Percentiles rank a stretch among this genome's conserved stretches.
These are phyloP conservation scores for Kluyveromyces sp. DNA, from an alignment of 1,139 yeast species.

Conservation along the genomic window DNA sequence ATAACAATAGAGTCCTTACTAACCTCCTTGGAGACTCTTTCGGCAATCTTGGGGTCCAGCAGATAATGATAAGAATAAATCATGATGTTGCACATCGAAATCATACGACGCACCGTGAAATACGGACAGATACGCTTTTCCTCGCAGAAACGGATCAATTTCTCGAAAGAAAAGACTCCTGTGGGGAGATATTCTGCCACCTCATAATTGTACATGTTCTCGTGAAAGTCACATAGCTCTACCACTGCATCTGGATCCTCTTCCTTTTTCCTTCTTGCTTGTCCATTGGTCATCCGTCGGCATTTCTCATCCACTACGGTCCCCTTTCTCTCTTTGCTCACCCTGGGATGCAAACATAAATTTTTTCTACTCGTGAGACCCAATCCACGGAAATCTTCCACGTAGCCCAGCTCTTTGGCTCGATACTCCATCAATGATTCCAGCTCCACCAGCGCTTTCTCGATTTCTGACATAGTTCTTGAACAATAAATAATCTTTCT, in stretches of 20 bases:
- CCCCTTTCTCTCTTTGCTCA: conserved; percentile 87
- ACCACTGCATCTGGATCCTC: conserved; percentile 52
- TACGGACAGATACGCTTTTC: conserved; percentile 84
- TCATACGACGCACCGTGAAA: conserved; percentile 96
- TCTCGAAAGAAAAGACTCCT: conserved; percentile 93
- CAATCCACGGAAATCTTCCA: conserved; percentile 83
- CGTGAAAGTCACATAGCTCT: conserved; percentile 78
- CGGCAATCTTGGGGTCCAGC: conserved; percentile 94
- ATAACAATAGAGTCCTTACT: conserved; percentile 91
- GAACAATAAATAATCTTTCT: conserved; percentile 93
- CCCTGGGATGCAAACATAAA: conserved; percentile 82
- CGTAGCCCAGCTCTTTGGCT: conserved; percentile 70
- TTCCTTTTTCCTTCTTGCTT: conserved; percentile 61
- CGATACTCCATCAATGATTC: conserved; percentile 83
- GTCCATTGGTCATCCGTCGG: conserved; percentile 89
- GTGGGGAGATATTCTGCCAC: conserved; percentile 84
- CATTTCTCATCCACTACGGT: conserved; percentile 92
- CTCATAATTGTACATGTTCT: conserved; percentile 74
- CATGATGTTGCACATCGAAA: conserved; percentile 86
- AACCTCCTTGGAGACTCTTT: conserved; percentile 83
- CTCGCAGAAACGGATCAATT: conserved; percentile 68
- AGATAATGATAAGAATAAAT: conserved; percentile 95
- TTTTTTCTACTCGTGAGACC: conserved; percentile 94
- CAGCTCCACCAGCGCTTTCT: conserved; percentile 92
- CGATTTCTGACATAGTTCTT: conserved; percentile 99